Base-by-base conservation (phyloP, 768 basidiomycete genomes). In the Bullera alba region DNA sequence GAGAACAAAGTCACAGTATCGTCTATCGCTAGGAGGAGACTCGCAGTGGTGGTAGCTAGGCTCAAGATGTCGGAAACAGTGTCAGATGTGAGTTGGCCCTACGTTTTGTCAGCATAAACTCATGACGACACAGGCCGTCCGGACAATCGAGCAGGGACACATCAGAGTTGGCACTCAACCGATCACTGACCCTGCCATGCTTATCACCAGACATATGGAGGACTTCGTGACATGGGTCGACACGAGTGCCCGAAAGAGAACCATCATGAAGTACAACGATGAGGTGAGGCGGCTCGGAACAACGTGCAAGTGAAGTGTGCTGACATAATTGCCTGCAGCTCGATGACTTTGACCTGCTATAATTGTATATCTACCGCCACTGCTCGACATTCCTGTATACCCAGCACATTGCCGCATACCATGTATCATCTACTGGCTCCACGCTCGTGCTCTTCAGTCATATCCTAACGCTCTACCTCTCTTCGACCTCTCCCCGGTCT, bases 171-270 rank as follows among this genome's bases (percentile, higher is more conserved):
- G 95, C 19, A 90, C 93, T 27, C 87, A 95, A 66, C 88, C 89
- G 1, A 83, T 96, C 61, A 92, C 87, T 0, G 95, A 99, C 71
- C 95, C 95, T 2, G 95, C 92, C 1, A 95, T 83, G 76, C 79
- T 99, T 45, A 90, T 99, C 52, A 93, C 89, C 34, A 87, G 93
- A 63, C 86, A 90, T 59, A 92, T 95, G 91, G 91, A 97, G 68
- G 95, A 99, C 78, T 99, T 92, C 74, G 89, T 97, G 38, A 99
- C 95, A 29, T 99, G 95, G 95, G 92, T 97, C 19, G 92, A 96
- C 69, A 89, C 89, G 22, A 92, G 88, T 59, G 93, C 93, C 71
- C 80, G 96, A 69, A 96, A 93, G 81, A 79, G 93, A 48, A 91
- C 88, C 0, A 83, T 97, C 74, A 85, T 91, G 86, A 75, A 78